A percentile compares a stretch with the other conserved stretches of the same genome.
These are phyloP conservation scores for Fusarium keratoplasticum DNA, from an alignment of 2,329 filamentous ascomycete genomes.

Conservation along the genomic window DNA sequence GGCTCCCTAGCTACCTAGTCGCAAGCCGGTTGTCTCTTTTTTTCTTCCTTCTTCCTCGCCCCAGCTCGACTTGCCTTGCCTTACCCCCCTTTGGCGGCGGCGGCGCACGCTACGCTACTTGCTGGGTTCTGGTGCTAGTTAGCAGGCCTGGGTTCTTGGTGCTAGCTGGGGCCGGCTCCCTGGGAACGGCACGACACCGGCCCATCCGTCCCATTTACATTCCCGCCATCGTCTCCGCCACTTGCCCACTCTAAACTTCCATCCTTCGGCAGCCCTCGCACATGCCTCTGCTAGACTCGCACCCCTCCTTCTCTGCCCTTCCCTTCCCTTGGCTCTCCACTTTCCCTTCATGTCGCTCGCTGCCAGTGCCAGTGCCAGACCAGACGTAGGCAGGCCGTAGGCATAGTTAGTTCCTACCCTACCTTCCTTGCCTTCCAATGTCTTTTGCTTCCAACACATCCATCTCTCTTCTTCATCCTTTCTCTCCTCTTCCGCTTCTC, in stretches of 20 bases:
- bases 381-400: background rate
- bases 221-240: constrained; percentile 50
- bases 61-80: background rate
- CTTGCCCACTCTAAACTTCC: constrained; percentile 39
- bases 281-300: constrained; percentile 25
- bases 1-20: background rate
- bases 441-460: constrained; percentile 16
- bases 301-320: constrained; percentile 11
- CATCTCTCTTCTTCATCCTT: constrained; percentile 22
- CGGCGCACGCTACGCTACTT: background rate
- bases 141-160: constrained; percentile 19
- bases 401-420: background rate
- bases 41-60: background rate
- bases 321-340: constrained; percentile 19
- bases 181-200: constrained; percentile 55
- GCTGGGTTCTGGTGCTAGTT: background rate
- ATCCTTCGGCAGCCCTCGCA: constrained; percentile 38
- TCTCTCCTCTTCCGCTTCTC: constrained; percentile 18
- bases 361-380: background rate
- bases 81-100: background rate
- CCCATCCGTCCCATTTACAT: constrained; percentile 52
- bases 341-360: constrained; percentile 6
- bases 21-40: background rate
- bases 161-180: constrained; percentile 47
- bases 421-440: constrained; percentile 1